Conservation (phyloP, 345 rosid genomes). For the Heritiera littoralis region DNA sequence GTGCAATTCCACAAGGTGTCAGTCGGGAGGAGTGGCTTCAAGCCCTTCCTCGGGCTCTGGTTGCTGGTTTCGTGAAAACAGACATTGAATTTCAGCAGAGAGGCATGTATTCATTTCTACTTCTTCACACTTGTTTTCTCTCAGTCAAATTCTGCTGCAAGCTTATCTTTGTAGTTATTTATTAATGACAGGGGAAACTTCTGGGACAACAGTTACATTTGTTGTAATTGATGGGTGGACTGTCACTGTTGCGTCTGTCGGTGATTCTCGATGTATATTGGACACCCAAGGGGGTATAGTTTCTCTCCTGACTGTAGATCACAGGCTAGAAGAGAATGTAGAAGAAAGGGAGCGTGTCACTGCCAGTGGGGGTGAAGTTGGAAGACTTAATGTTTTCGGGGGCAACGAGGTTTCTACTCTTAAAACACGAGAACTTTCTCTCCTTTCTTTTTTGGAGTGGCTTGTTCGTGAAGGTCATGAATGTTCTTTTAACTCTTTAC, state of each 20-base stretch:
- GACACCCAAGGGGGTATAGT: conserved; percentile 95
- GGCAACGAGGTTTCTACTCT: conserved; percentile 76
- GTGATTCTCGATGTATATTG: conserved; percentile 98
- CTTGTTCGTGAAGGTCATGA: not conserved
- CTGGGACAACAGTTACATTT: conserved; percentile 98
- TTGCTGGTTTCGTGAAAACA: conserved; percentile 98
- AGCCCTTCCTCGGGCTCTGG: conserved; percentile 94
- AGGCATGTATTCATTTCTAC: conserved; percentile 43
- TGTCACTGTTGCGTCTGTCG: conserved; percentile 98
- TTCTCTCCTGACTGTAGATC: conserved; percentile 96
- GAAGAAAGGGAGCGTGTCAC: conserved; percentile 99
- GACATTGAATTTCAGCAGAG: conserved; percentile 97
- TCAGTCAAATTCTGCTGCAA: conserved; percentile 5
- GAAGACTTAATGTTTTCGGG: conserved; percentile 93
- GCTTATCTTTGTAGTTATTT: conserved; percentile 30
- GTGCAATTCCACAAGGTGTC: conserved; percentile 78
- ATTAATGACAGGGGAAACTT: conserved; percentile 80
- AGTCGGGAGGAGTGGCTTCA: conserved; percentile 97
- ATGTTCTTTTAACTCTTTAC: not conserved
- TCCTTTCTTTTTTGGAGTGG: not conserved
- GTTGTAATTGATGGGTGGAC: conserved; percentile 98
- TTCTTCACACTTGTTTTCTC: not conserved
- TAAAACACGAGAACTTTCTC: not conserved
- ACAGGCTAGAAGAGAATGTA: conserved; percentile 93
- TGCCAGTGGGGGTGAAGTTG: conserved; percentile 99